These are phyloP conservation scores for Leccinum longicurvipes DNA, from an alignment of 768 basidiomycete species.

Conservation along the genomic window DNA sequence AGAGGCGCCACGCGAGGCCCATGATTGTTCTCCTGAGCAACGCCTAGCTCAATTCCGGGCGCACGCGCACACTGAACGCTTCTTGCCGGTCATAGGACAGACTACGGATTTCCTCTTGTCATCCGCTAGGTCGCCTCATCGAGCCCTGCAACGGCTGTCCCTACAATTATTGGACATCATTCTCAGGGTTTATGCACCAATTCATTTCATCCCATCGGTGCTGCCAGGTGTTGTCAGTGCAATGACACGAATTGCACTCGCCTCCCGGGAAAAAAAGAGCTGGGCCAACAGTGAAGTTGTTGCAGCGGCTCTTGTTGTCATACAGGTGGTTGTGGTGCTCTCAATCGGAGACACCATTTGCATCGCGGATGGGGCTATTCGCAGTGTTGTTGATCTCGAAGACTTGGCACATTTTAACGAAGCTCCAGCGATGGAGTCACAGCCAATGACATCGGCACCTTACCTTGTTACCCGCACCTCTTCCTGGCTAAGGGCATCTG, in stretches of 20 bases:
- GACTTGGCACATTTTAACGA: conserved; percentile 46
- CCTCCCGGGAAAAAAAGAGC: conserved; percentile 47
- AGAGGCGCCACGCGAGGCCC: conserved; percentile 36
- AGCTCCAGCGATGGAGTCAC: conserved; percentile 11
- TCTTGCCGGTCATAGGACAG: conserved; percentile 79
- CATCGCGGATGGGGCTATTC: conserved; percentile 54
- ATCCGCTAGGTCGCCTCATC: conserved; percentile 52
- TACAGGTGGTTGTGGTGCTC: conserved; percentile 51
- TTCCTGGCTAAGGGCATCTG: conserved; percentile 78
- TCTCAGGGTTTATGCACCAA: conserved; percentile 44
- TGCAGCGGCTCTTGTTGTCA: conserved; percentile 51
- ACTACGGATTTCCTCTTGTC: conserved; percentile 72
- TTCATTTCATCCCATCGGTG: conserved; percentile 60
- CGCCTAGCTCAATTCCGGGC: conserved; percentile 40
- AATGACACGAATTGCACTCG: conserved; percentile 70
- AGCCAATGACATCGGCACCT: conserved; percentile 30
- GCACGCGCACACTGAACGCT: conserved; percentile 43
- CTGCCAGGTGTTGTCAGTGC: conserved; percentile 82
- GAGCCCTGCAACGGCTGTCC: conserved; percentile 61
- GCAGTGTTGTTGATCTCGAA: conserved; percentile 55
- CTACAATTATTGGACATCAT: conserved; percentile 56
- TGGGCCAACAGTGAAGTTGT: conserved; percentile 76
- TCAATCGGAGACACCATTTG: conserved; percentile 71
- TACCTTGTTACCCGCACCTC: conserved; percentile 58
- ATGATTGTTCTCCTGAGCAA: conserved; percentile 9